These are phyloP conservation scores for Hypseocharis bilobata DNA, from an alignment of 441 rosid species.

Conservation along the genomic window DNA sequence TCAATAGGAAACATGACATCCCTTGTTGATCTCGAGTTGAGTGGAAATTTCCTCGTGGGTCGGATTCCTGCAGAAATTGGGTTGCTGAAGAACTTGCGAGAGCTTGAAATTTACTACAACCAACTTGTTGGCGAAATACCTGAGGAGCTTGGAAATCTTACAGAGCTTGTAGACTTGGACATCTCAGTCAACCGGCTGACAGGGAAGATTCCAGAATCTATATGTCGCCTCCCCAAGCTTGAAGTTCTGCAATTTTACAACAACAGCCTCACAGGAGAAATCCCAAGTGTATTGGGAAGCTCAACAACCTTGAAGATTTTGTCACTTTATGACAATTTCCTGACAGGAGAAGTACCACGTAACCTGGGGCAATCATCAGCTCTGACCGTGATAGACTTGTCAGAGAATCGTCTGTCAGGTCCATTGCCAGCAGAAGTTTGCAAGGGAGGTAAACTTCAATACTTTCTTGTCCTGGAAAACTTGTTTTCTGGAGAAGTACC, in stretches of 20 bases:
- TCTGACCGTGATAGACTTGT: slow-evolving; percentile 59
- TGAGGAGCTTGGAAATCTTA: slow-evolving; percentile 73
- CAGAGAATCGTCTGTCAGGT: slow-evolving; percentile 71
- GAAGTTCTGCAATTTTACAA: slow-evolving; percentile 73
- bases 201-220: slow-evolving; percentile 62
- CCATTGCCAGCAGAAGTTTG: slow-evolving; percentile 60
- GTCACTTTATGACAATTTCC: slow-evolving; percentile 62
- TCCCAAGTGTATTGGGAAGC: slow-evolving; percentile 51
- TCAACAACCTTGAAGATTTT: slow-evolving; percentile 54
- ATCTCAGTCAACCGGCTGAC: slow-evolving; percentile 70
- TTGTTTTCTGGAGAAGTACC: slow-evolving; percentile 61
- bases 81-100: slow-evolving; percentile 54
- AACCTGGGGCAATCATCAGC: slow-evolving; percentile 51
- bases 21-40: slow-evolving; percentile 73
- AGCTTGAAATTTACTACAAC: slow-evolving; percentile 83
- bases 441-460: slow-evolving; percentile 59
- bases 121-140: slow-evolving; percentile 65
- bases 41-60: slow-evolving; percentile 64
- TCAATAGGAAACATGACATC: slow-evolving; percentile 71
- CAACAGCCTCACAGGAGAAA: slow-evolving; percentile 78
- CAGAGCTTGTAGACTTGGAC: slow-evolving; percentile 72
- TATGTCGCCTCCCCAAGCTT: slow-evolving; percentile 72
- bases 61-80: slow-evolving; percentile 68
- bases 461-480: slow-evolving; percentile 70
- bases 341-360: slow-evolving; percentile 65